Evolutionary conservation across 306 rosid genomes (phyloP).

Genomic region (Carpinus viminea): DNA sequence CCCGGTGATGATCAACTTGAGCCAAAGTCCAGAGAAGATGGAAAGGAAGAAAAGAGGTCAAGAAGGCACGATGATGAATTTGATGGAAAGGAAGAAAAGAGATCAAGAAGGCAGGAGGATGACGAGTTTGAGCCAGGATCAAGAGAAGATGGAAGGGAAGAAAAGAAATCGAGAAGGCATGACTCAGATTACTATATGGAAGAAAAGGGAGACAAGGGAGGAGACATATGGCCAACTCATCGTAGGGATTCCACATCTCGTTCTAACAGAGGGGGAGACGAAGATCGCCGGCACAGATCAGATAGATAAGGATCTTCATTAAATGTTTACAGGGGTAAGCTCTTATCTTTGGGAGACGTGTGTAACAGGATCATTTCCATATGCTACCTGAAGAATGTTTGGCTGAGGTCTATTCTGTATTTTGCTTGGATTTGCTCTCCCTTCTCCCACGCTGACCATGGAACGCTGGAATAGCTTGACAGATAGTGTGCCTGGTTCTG

Average conservation of each 20-base stretch:
- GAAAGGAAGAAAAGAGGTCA: conserved; percentile 48
- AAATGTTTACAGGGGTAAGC: neutral
- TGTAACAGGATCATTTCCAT: neutral
- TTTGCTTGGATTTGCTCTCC: conserved; percentile 7
- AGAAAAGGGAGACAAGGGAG: conserved; percentile 19
- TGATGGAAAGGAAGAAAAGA: conserved; percentile 49
- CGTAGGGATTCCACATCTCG: conserved; percentile 17
- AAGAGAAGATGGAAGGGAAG: conserved; percentile 52
- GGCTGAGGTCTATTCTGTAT: conserved; percentile 12
- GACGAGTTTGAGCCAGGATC: conserved; percentile 43
- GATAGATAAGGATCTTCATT: neutral
- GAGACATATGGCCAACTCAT: conserved; percentile 5
- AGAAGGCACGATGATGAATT: conserved; percentile 42
- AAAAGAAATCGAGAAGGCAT: conserved; percentile 49
- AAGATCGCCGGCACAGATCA: conserved; percentile 2
- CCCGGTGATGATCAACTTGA: conserved; percentile 34
- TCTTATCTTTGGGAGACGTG: neutral
- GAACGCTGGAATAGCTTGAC: neutral
- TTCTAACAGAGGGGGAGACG: conserved; percentile 12
- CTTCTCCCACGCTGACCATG: neutral
- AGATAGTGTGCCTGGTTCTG: neutral
- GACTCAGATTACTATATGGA: neutral
- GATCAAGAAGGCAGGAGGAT: conserved; percentile 40
- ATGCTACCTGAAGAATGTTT: neutral
- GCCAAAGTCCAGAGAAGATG: conserved; percentile 42